Base-by-base conservation (phyloP, 2,329 filamentous ascomycete species). In the Neopestalotiopsis rosae region DNA sequence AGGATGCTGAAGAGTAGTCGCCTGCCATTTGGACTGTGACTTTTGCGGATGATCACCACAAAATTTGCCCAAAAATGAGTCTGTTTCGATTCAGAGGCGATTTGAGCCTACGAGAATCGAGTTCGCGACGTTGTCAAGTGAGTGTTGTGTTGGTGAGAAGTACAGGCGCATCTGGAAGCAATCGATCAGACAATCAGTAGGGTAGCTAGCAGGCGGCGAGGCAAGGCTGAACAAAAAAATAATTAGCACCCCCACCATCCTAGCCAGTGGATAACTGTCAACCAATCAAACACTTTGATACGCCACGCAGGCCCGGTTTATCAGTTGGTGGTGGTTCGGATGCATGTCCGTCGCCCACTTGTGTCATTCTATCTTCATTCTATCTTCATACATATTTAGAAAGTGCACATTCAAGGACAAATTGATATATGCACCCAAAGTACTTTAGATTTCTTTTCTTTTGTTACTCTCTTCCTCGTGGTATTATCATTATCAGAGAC, bases 1-100 rank as follows among this genome's bases (percentile, higher is more conserved):
- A 14, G 28, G 57, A 17, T 28, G 28, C 7, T 34, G 57, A 13
- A 59, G 57, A 59, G 30, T 59, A 59, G 24, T 72, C 73, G 45
- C 69, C 71, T 38, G 69, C 63, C 64, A 75, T 75, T 49, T 65
- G 12, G 62, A 28, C 12, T 28, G n/a, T 63, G 34, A 10, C 34
- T 38, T 38, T 30, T 34, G 5, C n/a, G 30, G 14, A 24, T 30
- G 13, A 14, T 12, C 10, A 59, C 9, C 24, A 59, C 57, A 24
- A 32, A 4, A 9, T n/a, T 34, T 24, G 45, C 7, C 20, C 45
- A 20, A 9, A n/a, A 10, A 3, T 7, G 57, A 24, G 57, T 12
- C 24, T 34, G 57, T 5, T 30, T 24, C 17, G 57, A 30, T 14
- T 14, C 24, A 32, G 13, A 24, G 24, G 24, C 57, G 12, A 20